phyloP scores from a whole-genome alignment of 2,329 filamentous ascomycete genomes.

The Talaromyces albobiverticillius region DNA sequence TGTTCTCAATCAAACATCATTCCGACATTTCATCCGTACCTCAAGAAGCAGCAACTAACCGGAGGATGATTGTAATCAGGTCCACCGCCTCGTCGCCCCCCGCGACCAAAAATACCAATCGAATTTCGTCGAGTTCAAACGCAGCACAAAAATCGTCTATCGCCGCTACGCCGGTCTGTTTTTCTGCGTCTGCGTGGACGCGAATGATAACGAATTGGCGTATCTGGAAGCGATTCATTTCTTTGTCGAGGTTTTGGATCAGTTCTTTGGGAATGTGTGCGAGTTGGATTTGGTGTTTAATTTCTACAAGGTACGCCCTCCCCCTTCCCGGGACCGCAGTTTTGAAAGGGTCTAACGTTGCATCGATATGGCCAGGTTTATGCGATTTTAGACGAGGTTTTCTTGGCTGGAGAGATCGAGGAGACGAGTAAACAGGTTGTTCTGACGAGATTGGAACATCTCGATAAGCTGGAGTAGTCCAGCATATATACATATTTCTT shows the following conservation, averaged over 20 bases:
- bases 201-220: conserved; percentile 96
- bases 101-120: conserved; percentile 99
- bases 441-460: conserved; percentile 84
- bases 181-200: conserved; percentile 99
- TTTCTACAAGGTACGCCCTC: conserved; percentile 63
- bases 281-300: conserved; percentile 86
- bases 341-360: no score
- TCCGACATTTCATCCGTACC: conserved; percentile 1
- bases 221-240: conserved; percentile 98
- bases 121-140: conserved; percentile 87
- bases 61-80: conserved; percentile 48
- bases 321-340: no score
- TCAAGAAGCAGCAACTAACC: neutral
- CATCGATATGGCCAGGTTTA: conserved; percentile 64
- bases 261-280: conserved; percentile 98
- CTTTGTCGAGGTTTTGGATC: conserved; percentile 97
- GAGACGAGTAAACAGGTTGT: conserved; percentile 99
- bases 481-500: neutral
- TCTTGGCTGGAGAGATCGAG: conserved; percentile 95
- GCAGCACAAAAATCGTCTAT: conserved; percentile 87
- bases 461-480: conserved; percentile 89
- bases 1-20: conserved; percentile 17
- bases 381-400: conserved; percentile 97
- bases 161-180: conserved; percentile 95
- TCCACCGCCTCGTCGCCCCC: conserved; percentile 94